Evolutionary conservation across 176 grass and related monocot genomes (phyloP).

Genomic region (Ensete ventricosum): DNA sequence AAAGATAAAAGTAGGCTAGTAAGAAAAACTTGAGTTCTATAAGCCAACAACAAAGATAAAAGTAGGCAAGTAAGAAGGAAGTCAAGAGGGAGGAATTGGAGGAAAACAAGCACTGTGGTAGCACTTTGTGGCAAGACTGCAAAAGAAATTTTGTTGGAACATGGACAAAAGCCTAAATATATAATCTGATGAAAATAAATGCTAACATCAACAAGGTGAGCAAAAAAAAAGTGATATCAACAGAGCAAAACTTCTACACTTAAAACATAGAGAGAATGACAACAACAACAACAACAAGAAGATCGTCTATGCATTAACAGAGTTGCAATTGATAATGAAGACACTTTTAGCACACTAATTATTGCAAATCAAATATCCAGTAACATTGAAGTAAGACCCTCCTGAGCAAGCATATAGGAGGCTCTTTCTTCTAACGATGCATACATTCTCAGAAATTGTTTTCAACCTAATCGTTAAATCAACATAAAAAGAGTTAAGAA

Average conservation of each 20-base stretch:
- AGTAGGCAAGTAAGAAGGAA: background rate
- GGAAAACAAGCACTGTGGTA: too few relatives aligned
- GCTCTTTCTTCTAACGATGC: background rate
- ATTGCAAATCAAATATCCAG: background rate
- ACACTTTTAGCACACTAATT: too few relatives aligned
- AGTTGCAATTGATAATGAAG: background rate
- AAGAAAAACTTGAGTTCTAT: too few relatives aligned
- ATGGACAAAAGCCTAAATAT: background rate
- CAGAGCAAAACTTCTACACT: background rate
- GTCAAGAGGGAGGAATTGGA: too few relatives aligned
- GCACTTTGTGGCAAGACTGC: too few relatives aligned
- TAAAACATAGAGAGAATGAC: background rate
- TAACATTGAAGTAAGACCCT: background rate
- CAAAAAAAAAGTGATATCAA: background rate
- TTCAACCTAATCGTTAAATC: background rate
- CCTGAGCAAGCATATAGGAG: background rate
- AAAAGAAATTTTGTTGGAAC: background rate
- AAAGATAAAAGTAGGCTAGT: slow-evolving; percentile 1
- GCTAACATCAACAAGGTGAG: background rate
- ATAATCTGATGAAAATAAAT: background rate
- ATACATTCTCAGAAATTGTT: background rate
- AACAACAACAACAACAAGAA: background rate
- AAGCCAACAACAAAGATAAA: too few relatives aligned
- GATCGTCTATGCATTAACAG: background rate
- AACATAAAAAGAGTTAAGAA: background rate